These are phyloP conservation scores for Corrigiola litoralis DNA, from an alignment of 179 eudicot species.

Conservation along the genomic window DNA sequence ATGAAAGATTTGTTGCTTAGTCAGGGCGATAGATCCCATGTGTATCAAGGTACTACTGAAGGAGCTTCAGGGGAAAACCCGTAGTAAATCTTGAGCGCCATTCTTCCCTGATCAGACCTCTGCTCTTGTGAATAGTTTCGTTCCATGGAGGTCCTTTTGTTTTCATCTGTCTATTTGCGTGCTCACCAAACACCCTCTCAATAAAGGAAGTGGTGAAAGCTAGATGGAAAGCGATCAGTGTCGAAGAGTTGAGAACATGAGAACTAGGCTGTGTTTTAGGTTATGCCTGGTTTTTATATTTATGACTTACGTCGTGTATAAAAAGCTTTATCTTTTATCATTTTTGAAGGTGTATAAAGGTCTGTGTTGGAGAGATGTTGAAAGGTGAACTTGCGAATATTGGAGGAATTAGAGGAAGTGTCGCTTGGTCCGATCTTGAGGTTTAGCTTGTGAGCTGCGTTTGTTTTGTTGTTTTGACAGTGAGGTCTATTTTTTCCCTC, in stretches of 20 bases:
- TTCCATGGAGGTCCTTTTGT: constrained; percentile 14
- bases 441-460: neutral
- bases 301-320: constrained; percentile 12
- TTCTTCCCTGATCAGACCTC: constrained; percentile 5
- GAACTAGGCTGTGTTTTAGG: constrained; percentile 20
- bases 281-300: constrained; percentile 20
- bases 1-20: constrained; percentile 53
- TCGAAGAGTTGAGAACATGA: neutral
- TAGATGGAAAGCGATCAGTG: neutral
- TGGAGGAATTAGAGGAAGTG: neutral
- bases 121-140: constrained; percentile 20
- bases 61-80: constrained; percentile 11
- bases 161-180: neutral
- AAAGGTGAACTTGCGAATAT: neutral
- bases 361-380: constrained; percentile 11
- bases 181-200: neutral
- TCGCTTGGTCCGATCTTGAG: neutral
- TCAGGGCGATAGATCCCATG: constrained; percentile 33
- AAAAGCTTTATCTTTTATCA: neutral
- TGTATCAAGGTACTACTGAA: constrained; percentile 9
- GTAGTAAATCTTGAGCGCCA: neutral
- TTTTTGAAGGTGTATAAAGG: constrained; percentile 16
- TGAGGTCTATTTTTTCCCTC: neutral
- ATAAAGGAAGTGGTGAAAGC: neutral
- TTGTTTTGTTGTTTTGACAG: neutral